Percentiles rank a stretch among this genome's conserved stretches.
Evolutionary conservation across 2,329 filamentous ascomycete genomes (phyloP).

Genomic region (Penicillium sp.): DNA sequence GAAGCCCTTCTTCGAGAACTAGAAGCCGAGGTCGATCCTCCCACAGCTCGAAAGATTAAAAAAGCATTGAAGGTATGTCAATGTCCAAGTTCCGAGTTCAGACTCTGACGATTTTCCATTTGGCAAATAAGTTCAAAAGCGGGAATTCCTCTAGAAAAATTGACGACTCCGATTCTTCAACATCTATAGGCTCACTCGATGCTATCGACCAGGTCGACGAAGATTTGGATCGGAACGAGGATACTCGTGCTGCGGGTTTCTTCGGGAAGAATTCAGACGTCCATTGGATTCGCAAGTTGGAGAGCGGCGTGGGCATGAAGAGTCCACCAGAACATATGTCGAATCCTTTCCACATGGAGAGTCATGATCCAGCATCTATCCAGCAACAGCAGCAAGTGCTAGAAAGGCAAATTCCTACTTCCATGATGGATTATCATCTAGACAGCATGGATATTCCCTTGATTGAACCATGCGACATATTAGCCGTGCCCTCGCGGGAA

Average conservation of each 20-base stretch:
- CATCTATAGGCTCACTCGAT: constrained; percentile 38
- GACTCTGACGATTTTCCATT: background rate
- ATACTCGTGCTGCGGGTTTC: constrained; percentile 38
- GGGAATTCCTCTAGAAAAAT: background rate
- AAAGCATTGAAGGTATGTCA: constrained; percentile 27
- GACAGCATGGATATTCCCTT: constrained; percentile 40
- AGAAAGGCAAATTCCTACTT: constrained; percentile 20
- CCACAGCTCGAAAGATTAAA: constrained; percentile 23
- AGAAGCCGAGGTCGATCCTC: constrained; percentile 23
- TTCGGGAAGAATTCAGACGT: constrained; percentile 47
- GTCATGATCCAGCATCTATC: background rate
- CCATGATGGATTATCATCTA: constrained; percentile 38
- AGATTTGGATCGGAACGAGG: constrained; percentile 40
- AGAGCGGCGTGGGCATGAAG: constrained; percentile 28
- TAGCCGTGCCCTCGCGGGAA: constrained; percentile 36
- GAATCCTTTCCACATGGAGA: background rate
- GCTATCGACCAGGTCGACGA: constrained; percentile 43
- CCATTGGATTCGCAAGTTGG: constrained; percentile 43
- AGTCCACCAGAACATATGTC: background rate
- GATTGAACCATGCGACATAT: constrained; percentile 35
- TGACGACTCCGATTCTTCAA: constrained; percentile 20
- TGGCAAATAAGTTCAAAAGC: constrained; percentile 7
- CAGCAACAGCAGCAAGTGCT: background rate
- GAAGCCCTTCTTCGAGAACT: constrained; percentile 28
- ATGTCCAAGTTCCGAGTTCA: background rate